Base-by-base conservation (phyloP, 805 yeast genomes). In the Wickerhamomyces rabaulensis region DNA sequence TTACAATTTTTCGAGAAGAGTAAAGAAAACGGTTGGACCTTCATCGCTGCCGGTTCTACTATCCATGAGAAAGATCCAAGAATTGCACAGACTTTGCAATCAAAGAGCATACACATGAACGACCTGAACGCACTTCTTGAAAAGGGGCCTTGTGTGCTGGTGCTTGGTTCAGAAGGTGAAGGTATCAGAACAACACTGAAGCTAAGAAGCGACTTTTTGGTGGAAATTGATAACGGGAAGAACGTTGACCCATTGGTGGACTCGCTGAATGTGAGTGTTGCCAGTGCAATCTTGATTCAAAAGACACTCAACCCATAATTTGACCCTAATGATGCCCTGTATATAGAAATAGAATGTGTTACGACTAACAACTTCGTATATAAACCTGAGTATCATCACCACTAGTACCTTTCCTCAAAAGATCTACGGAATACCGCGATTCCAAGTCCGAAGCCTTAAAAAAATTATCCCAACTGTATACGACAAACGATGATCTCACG, bases 221-320 rank as follows among this genome's bases (percentile, higher is more conserved):
- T 70, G 2, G 63, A 62, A 41, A 64, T 71, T 9, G 42, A 53
- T 13, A 63, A 67, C 39, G 64, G 67, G 7, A 52, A 71, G 27
- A 52, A 46, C 15, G 61, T 56, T 3, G 63, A 58, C 36, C 66
- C 67, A 1, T 50, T 53, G 19, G 82, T 90, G 35, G 96, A 89
- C 60, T 86, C 95, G 26, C 68, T 90, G 58, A 90, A 90, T 60
- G 97, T 88, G 27, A 87, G 94, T 60, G 96, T 90, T 9, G 97
- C 97, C 1, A 76, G 91, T 1, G 94, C 91, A 1, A 58, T 90
- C 25, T 60, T 90, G 42, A 66, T 88, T 8, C 63, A 60, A 46
- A 59, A 56, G 43, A 47, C 57, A 15, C 27, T 50, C 13, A 20
- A 13, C 9, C 23, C 39, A 36, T 36, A 13, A 20, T 31, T 25